Conservation (phyloP, 371 early-diverging fungal genomes). For the Mucor piriformis region DNA sequence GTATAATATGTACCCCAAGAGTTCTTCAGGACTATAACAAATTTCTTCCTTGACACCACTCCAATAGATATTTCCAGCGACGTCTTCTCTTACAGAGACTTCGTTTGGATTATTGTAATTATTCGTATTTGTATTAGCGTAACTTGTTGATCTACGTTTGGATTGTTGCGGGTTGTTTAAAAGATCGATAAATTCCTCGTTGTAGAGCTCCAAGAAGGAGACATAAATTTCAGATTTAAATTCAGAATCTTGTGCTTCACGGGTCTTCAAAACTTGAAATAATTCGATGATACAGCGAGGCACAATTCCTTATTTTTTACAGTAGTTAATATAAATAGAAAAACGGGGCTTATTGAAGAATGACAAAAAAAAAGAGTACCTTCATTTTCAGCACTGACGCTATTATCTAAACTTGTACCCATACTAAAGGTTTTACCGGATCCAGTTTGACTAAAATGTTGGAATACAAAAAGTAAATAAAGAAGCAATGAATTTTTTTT, state of each 20-base stretch:
- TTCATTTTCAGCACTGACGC: constrained; percentile 49
- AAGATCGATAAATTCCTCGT: constrained; percentile 91
- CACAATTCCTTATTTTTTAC: constrained; percentile 81
- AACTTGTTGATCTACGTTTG: constrained; percentile 16
- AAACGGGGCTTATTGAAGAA: neutral
- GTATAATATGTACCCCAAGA: constrained; percentile 55
- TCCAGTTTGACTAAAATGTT: neutral
- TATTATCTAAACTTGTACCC: constrained; percentile 74
- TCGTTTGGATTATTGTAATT: constrained; percentile 31
- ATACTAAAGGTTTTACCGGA: constrained; percentile 99
- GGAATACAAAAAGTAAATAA: constrained; percentile 16
- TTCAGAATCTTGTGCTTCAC: constrained; percentile 38
- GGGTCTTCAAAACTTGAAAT: constrained; percentile 47
- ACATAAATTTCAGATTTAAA: constrained; percentile 54
- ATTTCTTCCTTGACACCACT: constrained; percentile 80
- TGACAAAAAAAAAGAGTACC: constrained; percentile 15
- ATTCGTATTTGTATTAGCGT: constrained; percentile 26
- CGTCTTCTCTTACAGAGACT: constrained; percentile 87
- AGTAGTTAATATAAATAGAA: constrained; percentile 1
- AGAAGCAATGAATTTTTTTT: constrained; percentile 23
- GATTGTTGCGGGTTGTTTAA: constrained; percentile 48
- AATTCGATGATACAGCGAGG: constrained; percentile 82
- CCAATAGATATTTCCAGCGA: constrained; percentile 85
- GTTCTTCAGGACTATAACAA: constrained; percentile 71
- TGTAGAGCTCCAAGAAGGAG: constrained; percentile 93